Evolutionary conservation across 2,329 filamentous ascomycete genomes (phyloP), one percentile per base, ranked within the genome.

Genomic region (Pestalotiopsis sp.): DNA sequence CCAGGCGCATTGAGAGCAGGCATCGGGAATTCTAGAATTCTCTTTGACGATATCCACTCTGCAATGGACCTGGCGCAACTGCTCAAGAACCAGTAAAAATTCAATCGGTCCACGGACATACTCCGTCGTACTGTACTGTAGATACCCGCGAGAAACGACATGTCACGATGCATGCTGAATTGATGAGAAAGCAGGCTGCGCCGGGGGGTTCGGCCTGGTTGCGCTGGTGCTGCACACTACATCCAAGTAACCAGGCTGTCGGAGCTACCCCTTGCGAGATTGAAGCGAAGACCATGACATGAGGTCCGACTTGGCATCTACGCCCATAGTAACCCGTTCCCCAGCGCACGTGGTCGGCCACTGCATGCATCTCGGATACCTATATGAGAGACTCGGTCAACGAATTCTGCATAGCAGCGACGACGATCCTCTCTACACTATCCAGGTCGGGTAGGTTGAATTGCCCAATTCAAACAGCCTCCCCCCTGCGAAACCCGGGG

Each of bases 261-360:
- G 59, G 59, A 62, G 31, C 59, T 62, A 20, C 57, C 57, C 57
- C 59, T 62, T 62, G 20, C 31, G 59, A 62, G 31, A 36, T 27
- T 17, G 17, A n/a, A 62, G 17, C 9, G 45, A n/a, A 20, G 45
- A 62, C n/a, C 38, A 23, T 31, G 59, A 41, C 31, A 36, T 62
- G 59, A 36, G 27, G 27, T 31, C 59, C n/a, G 58, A 31, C 27
- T 20, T n/a, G 17, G 31, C 31, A 38, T 62, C 36, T 62, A 17
- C 11, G 31, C 59, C 25, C 31, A 39, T 39, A 17, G 27, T 59
- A 25, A 23, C 6, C 27, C 5, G 25, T 59, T 13, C 23, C 12
- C 23, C 23, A 27, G 13, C 57, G 23, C 23, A 59, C 27, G 27
- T 59, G 27, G 56, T 13, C 25, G 7, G 14, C 57, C 23, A 27